Conservation (phyloP, 78 protist species). For the Dictyostelium intermedium region DNA sequence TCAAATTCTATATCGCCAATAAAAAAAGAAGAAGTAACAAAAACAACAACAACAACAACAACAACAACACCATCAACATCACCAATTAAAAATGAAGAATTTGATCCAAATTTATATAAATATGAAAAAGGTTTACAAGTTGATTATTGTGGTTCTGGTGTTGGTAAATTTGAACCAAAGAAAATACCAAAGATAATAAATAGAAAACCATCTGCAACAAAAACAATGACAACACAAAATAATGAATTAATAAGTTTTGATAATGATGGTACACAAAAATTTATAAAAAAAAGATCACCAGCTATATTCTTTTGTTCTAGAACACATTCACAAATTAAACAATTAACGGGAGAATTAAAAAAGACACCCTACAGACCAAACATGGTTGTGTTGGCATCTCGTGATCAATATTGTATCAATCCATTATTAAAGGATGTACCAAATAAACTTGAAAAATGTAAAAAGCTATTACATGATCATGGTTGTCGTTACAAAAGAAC, state of each 20-base stretch:
- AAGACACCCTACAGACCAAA: conserved; percentile 82
- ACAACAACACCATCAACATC: neutral
- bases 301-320: conserved; percentile 92
- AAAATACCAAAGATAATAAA: neutral
- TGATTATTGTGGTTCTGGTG: neutral
- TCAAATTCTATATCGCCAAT: neutral
- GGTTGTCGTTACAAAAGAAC: conserved; percentile 15
- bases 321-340: conserved; percentile 98
- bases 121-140: conserved; percentile 28
- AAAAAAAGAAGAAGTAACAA: neutral
- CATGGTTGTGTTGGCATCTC: conserved; percentile 87
- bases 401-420: conserved; percentile 96
- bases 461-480: neutral
- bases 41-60: neutral
- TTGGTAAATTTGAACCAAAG: neutral
- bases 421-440: conserved; percentile 35
- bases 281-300: conserved; percentile 31
- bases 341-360: conserved; percentile 92
- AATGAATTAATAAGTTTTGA: neutral
- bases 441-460: conserved; percentile 28
- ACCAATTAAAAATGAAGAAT: neutral
- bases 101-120: neutral
- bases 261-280: neutral
- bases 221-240: neutral
- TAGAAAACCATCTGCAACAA: neutral